Conservation (phyloP, 768 basidiomycete genomes). For the Termitomyces sp. region DNA sequence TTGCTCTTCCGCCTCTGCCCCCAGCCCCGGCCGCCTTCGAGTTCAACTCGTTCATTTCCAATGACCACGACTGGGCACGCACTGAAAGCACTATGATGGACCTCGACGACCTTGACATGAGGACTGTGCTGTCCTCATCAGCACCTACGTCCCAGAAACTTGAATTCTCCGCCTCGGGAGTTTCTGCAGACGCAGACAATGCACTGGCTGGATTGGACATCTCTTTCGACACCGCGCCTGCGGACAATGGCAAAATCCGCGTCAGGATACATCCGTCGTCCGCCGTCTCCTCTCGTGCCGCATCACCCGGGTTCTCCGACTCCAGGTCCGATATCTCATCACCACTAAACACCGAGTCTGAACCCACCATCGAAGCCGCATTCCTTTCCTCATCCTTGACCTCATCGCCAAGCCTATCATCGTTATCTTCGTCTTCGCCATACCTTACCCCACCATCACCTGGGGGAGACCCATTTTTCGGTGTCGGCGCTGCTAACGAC, state of each 20-base stretch:
- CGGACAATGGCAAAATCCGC: slow-evolving; percentile 69
- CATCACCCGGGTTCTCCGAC: slow-evolving; percentile 30
- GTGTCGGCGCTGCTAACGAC: slow-evolving; percentile 42
- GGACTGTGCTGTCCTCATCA: slow-evolving; percentile 28
- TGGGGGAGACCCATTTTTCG: slow-evolving; percentile 58
- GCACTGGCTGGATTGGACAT: slow-evolving; percentile 63
- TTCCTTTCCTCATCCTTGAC: slow-evolving; percentile 25
- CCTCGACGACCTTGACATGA: slow-evolving; percentile 40
- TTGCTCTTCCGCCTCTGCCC: slow-evolving; percentile 48
- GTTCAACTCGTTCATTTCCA: slow-evolving; percentile 46
- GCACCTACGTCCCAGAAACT: slow-evolving; percentile 44
- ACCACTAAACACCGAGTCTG: slow-evolving; percentile 26
- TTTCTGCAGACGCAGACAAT: slow-evolving; percentile 36
- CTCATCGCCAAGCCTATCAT: slow-evolving; percentile 10
- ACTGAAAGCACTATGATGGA: slow-evolving; percentile 45
- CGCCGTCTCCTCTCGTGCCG: slow-evolving; percentile 40
- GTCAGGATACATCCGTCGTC: slow-evolving; percentile 69
- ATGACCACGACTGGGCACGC: slow-evolving; percentile 56
- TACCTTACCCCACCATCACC: slow-evolving; percentile 37
- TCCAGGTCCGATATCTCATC: slow-evolving; percentile 25
- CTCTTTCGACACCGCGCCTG: slow-evolving; percentile 66
- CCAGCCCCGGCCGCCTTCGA: slow-evolving; percentile 46
- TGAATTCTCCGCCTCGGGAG: slow-evolving; percentile 56
- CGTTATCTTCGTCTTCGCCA: slow-evolving; percentile 27
- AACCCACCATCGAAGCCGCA: slow-evolving; percentile 21